Evolutionary conservation across 2,329 filamentous ascomycete species (phyloP).

Genomic region (Calonectria naviculata): DNA sequence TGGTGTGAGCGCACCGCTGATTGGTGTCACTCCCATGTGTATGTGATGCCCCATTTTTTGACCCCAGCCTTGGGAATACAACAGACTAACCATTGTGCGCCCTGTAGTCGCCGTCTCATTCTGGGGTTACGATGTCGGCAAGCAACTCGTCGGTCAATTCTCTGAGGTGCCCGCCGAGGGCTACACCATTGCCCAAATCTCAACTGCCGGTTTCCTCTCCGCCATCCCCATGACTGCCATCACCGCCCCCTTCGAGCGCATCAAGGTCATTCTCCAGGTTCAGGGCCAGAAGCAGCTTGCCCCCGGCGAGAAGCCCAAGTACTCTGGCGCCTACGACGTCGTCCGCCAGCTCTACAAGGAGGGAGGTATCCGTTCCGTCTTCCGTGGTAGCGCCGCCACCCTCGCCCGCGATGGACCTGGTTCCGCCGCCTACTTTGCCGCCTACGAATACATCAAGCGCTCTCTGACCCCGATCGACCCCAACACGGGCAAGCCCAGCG

Average conservation of each 20-base stretch:
- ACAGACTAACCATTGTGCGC: not conserved
- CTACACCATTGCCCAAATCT: constrained; percentile 88
- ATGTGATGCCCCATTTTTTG: constrained; percentile 54
- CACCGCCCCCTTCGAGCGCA: constrained; percentile 98
- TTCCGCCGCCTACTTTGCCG: constrained; percentile 94
- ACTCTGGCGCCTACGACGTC: constrained; percentile 88
- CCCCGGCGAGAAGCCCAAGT: constrained; percentile 92
- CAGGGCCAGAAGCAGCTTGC: constrained; percentile 92
- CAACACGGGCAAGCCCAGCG: constrained; percentile 75
- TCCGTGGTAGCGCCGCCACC: constrained; percentile 90
- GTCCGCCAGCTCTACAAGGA: constrained; percentile 93
- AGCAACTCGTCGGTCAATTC: constrained; percentile 80
- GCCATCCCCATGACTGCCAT: constrained; percentile 98
- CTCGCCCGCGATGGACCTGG: constrained; percentile 94
- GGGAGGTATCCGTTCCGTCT: constrained; percentile 90
- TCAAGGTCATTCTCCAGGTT: constrained; percentile 98
- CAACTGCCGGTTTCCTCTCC: constrained; percentile 95
- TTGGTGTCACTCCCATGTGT: constrained; percentile 99
- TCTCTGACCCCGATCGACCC: constrained; percentile 85
- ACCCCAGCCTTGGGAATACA: not conserved
- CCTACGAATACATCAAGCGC: constrained; percentile 96
- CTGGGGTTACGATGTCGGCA: constrained; percentile 96
- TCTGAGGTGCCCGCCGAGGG: constrained; percentile 75
- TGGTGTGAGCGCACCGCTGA: constrained; percentile 93
- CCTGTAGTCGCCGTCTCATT: constrained; percentile 73